These are phyloP conservation scores for Crithidia fasciculata DNA, from an alignment of 208 protist species.

Conservation along the genomic window DNA sequence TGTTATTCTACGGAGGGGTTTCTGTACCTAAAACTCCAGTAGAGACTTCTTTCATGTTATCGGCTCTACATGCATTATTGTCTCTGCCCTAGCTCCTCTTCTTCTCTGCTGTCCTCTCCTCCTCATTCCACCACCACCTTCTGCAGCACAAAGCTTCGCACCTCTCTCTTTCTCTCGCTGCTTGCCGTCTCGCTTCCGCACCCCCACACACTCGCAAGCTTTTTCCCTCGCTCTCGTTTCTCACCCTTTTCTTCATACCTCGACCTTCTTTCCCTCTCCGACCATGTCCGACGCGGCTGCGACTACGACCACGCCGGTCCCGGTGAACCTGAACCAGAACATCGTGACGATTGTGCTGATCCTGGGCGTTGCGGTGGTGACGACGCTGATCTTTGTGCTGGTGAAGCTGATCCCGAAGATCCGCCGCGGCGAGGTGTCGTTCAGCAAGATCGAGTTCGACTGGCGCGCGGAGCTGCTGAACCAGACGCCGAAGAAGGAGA, in stretches of 20 bases:
- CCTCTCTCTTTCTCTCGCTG: too few relatives aligned
- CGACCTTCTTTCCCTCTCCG: neutral
- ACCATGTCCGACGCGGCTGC: neutral
- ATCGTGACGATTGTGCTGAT: slow-evolving; percentile 62
- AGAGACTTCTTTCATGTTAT: too few relatives aligned
- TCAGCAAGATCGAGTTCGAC: slow-evolving; percentile 54
- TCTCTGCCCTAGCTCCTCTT: too few relatives aligned
- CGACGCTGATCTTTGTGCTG: slow-evolving; percentile 28
- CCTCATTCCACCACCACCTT: too few relatives aligned
- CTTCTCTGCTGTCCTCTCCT: too few relatives aligned
- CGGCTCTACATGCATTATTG: too few relatives aligned
- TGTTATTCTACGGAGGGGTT: too few relatives aligned
- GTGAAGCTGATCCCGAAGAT: slow-evolving; percentile 35
- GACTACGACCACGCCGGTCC: slow-evolving; percentile 19
- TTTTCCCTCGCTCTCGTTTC: neutral
- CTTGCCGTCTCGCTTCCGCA: too few relatives aligned
- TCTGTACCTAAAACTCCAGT: too few relatives aligned
- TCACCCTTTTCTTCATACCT: neutral
- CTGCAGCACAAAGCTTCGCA: too few relatives aligned
- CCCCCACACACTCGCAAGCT: too few relatives aligned
- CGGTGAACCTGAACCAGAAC: slow-evolving; percentile 36
- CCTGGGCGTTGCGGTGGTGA: slow-evolving; percentile 34
- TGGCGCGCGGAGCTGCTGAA: slow-evolving; percentile 55
- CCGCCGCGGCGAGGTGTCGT: slow-evolving; percentile 43
- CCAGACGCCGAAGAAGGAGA: slow-evolving; percentile 42